phyloP scores from a whole-genome alignment of 805 yeast genomes.

The Kuraishia ogatae region DNA sequence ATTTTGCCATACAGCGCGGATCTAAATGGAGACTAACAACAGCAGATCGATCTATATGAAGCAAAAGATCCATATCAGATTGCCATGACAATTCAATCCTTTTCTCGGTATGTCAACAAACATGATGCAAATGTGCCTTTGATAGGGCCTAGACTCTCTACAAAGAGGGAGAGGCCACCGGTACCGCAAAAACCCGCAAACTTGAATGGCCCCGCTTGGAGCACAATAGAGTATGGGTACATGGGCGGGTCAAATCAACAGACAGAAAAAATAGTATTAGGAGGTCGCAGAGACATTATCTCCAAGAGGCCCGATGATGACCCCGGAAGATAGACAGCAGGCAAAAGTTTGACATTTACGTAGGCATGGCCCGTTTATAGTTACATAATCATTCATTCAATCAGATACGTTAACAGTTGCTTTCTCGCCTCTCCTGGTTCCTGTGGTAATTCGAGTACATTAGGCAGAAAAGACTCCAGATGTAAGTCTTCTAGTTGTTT shows the following conservation, averaged over 20 bases:
- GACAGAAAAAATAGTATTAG: constrained; percentile 45
- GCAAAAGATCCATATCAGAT: constrained; percentile 71
- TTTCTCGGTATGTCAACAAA: constrained; percentile 60
- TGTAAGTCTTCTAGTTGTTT: constrained; percentile 14
- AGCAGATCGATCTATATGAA: constrained; percentile 55
- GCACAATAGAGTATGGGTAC: constrained; percentile 50
- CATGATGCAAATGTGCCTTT: constrained; percentile 41
- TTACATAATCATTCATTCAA: not conserved
- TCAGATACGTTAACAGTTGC: not conserved
- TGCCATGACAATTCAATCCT: constrained; percentile 60
- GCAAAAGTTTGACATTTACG: not conserved
- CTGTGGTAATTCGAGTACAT: constrained; percentile 11
- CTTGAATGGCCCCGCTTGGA: constrained; percentile 38
- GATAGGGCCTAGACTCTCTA: constrained; percentile 50
- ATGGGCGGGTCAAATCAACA: constrained; percentile 49
- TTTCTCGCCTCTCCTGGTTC: not conserved
- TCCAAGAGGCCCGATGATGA: constrained; percentile 5
- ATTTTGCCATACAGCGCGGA: not conserved
- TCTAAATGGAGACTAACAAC: not conserved
- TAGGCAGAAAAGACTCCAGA: constrained; percentile 15
- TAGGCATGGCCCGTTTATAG: constrained; percentile 1
- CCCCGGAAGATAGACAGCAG: not conserved
- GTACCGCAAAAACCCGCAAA: constrained; percentile 49
- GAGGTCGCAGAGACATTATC: constrained; percentile 38
- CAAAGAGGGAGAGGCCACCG: constrained; percentile 37